Evolutionary conservation across 2,329 filamentous ascomycete genomes (phyloP).

Genomic region (Aspergillus costaricaensis): DNA sequence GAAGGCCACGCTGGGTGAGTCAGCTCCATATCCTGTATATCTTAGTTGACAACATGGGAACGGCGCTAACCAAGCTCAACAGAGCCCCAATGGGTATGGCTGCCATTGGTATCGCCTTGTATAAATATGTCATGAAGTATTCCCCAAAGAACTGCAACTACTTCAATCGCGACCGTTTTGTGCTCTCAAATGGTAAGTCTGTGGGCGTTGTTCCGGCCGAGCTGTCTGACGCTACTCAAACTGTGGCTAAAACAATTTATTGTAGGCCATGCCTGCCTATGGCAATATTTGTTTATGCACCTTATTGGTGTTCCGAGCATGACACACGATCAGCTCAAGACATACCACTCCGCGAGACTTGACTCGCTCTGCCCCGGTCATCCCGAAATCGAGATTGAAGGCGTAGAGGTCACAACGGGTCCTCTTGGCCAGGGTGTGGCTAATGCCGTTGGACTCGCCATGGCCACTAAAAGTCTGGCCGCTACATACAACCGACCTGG

Average conservation of each 20-base stretch:
- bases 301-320: conserved; percentile 34
- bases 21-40: neutral
- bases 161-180: conserved; percentile 49
- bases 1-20: conserved; percentile 67
- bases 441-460: conserved; percentile 61
- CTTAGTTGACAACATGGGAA: neutral
- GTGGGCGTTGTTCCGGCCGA: no score
- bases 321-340: conserved; percentile 38
- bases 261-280: conserved; percentile 32
- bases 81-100: conserved; percentile 52
- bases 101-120: conserved; percentile 48
- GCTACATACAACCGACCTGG: conserved; percentile 56
- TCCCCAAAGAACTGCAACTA: conserved; percentile 41
- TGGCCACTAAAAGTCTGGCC: conserved; percentile 58
- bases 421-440: conserved; percentile 62
- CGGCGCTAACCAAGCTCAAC: neutral
- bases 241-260: no score
- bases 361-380: conserved; percentile 38
- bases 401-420: conserved; percentile 62
- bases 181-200: conserved; percentile 43
- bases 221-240: no score
- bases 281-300: conserved; percentile 36
- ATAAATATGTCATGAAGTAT: conserved; percentile 48
- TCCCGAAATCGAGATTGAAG: conserved; percentile 60
- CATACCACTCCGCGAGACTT: conserved; percentile 33